These are phyloP conservation scores for Candida oleophila DNA, from an alignment of 805 yeast genomes.

Conservation along the genomic window DNA sequence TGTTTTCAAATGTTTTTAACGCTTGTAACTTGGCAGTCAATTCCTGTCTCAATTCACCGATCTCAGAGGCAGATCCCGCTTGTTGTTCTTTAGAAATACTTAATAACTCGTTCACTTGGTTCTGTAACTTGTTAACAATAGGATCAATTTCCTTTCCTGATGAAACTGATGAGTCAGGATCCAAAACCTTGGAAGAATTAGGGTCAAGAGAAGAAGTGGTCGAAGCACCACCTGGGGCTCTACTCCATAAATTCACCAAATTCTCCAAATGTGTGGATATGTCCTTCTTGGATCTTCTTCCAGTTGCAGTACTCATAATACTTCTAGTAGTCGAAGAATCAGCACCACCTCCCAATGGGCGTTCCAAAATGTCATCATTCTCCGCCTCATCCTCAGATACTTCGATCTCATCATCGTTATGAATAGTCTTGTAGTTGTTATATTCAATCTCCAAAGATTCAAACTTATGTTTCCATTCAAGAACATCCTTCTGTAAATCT, in stretches of 20 bases:
- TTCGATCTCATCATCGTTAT: conserved; percentile 26
- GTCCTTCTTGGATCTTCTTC: conserved; percentile 24
- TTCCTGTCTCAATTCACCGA: conserved; percentile 28
- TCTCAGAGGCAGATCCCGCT: conserved; percentile 33
- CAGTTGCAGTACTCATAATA: conserved; percentile 18
- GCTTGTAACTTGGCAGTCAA: conserved; percentile 26
- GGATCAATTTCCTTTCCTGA: conserved; percentile 9
- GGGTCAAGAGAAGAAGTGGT: conserved; percentile 2
- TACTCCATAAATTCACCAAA: conserved; percentile 34
- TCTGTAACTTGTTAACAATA: conserved; percentile 45
- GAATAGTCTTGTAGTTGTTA: conserved; percentile 36
- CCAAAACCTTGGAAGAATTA: conserved; percentile 3
- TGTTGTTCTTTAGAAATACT: conserved; percentile 45
- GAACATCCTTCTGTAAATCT: conserved; percentile 43
- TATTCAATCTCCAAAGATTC: conserved; percentile 45
- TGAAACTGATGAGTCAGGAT: conserved; percentile 1
- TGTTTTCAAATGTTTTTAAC: conserved; percentile 50
- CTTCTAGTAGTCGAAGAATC: conserved; percentile 20
- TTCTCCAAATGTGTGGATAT: conserved; percentile 35
- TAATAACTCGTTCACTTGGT: conserved; percentile 57
- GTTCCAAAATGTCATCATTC: conserved; percentile 9
- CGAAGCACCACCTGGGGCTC: conserved; percentile 10
- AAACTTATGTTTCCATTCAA: conserved; percentile 47
- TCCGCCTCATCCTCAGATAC: conserved; percentile 25
- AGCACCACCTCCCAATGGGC: conserved; percentile 6